Conservation (phyloP, 441 rosid species). For the Flueggea neowawraea region DNA sequence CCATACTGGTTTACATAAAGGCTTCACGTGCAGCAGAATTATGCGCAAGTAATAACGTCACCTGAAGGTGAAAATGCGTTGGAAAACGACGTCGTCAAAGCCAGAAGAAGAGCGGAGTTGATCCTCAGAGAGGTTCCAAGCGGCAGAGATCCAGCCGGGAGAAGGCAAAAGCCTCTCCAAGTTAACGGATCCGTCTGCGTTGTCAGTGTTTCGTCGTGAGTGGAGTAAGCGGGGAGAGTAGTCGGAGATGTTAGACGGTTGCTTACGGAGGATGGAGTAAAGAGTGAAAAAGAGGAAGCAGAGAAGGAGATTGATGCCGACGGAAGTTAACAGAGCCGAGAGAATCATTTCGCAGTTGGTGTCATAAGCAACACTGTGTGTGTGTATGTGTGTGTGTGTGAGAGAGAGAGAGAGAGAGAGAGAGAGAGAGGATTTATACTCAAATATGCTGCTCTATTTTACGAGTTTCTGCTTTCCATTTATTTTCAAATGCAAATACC, state of each 20-base stretch:
- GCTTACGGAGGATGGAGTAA: slow-evolving; percentile 78
- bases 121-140: slow-evolving; percentile 67
- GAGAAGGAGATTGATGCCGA: slow-evolving; percentile 89
- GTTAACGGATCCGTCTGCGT: slow-evolving; percentile 33
- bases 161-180: slow-evolving; percentile 78
- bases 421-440: no score
- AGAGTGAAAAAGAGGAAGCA: slow-evolving; percentile 71
- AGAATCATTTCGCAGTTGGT: slow-evolving; percentile 45
- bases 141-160: slow-evolving; percentile 77
- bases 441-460: no score
- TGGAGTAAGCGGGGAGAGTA: slow-evolving; percentile 58
- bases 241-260: slow-evolving; percentile 61
- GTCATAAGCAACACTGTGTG: no score
- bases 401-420: no score
- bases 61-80: slow-evolving; percentile 30
- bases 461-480: no score
- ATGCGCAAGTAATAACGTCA: slow-evolving; percentile 1
- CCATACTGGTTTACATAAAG: no score
- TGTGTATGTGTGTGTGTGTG: no score
- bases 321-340: slow-evolving; percentile 88
- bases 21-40: no score
- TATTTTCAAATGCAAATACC: no score
- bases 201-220: slow-evolving; percentile 31
- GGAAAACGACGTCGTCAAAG: slow-evolving; percentile 72
- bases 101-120: slow-evolving; percentile 56